Base-by-base conservation (phyloP, 805 yeast genomes). In the Helenozyma baotianmanensis region DNA sequence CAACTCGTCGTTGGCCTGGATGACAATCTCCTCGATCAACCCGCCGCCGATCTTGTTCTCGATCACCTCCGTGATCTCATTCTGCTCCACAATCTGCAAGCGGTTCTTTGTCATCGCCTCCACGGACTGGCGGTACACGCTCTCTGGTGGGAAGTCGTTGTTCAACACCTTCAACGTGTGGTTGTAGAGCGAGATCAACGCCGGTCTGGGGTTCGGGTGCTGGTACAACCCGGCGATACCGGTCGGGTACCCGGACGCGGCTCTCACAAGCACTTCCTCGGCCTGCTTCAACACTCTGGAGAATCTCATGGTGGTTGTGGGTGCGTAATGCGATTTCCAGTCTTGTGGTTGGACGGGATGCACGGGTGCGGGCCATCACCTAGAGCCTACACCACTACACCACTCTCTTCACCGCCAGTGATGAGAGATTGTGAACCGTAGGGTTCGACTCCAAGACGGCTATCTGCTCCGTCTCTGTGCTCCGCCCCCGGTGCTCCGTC, bases 191-290 rank as follows among this genome's bases (percentile, higher is more conserved):
- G 82, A 72, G 36, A 76, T 64, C 48, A 86, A 68, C 3, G 88
- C 84, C 2, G 90, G 89, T 56, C 86, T 75, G 33, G 95, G 94
- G 54, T 80, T 74, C 31, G 95, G 94, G 58, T 84, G 92, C 56
- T 80, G 83, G 51, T 63, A 70, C 42, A 86, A 58, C 2, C 92
- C 94, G 3, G 95, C 74, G 40, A 86, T 48, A 44, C 95, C 95
- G 14, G 94, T 86, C 19, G 90, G 90, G 48, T 77, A 66, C 0
- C 87, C 88, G 23, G 65, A 62, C 3, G 72, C 70, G 9, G 85
- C 64, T 50, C 70, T 75, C 39, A 80, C 72, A 36, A 80, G 67
- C 9, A 74, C 80, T 50, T 76, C 64, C 47, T 64, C 65, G n/a
- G 61, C 66, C 44, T 64, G 64, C 54, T 51, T 64, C 44, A 65